Percentiles rank a stretch among this genome's conserved stretches.
Conservation (phyloP, 495 filamentous ascomycete species). For the Sporormia fimetaria region DNA sequence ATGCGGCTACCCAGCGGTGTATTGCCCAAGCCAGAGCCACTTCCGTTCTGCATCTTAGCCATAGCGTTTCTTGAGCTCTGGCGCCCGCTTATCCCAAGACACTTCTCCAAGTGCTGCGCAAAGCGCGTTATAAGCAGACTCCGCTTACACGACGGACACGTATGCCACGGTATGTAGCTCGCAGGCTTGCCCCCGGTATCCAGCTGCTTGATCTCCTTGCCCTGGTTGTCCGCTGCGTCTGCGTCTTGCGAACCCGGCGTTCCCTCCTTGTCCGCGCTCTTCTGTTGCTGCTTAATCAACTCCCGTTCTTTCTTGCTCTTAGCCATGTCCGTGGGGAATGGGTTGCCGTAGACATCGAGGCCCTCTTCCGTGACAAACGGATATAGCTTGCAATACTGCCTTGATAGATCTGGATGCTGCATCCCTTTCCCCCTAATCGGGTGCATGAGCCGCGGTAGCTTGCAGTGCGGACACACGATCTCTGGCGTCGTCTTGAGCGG, state of each 20-base stretch:
- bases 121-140: slow-evolving; percentile 51
- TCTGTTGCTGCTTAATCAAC: slow-evolving; percentile 26
- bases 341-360: slow-evolving; percentile 75
- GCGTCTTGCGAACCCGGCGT: slow-evolving; percentile 29
- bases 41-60: slow-evolving; percentile 31
- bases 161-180: slow-evolving; percentile 59
- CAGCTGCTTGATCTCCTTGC: slow-evolving; percentile 22
- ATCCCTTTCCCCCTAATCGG: slow-evolving; percentile 31
- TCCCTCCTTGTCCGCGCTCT: slow-evolving; percentile 23
- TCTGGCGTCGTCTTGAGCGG: slow-evolving; percentile 62
- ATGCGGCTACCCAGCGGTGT: slow-evolving; percentile 49
- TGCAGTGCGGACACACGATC: slow-evolving; percentile 42
- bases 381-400: slow-evolving; percentile 61
- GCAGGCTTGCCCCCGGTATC: slow-evolving; percentile 43
- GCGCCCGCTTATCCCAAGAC: slow-evolving; percentile 63
- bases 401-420: slow-evolving; percentile 24
- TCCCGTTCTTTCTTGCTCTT: slow-evolving; percentile 44
- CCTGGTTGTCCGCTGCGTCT: slow-evolving; percentile 13
- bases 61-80: slow-evolving; percentile 44
- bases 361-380: slow-evolving; percentile 62
- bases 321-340: slow-evolving; percentile 49
- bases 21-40: slow-evolving; percentile 29
- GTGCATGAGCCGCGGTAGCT: slow-evolving; percentile 34
- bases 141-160: slow-evolving; percentile 52
- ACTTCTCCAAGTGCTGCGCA: slow-evolving; percentile 68